phyloP scores from a whole-genome alignment of 257 asterid species.

The Penstemon newberryi region DNA sequence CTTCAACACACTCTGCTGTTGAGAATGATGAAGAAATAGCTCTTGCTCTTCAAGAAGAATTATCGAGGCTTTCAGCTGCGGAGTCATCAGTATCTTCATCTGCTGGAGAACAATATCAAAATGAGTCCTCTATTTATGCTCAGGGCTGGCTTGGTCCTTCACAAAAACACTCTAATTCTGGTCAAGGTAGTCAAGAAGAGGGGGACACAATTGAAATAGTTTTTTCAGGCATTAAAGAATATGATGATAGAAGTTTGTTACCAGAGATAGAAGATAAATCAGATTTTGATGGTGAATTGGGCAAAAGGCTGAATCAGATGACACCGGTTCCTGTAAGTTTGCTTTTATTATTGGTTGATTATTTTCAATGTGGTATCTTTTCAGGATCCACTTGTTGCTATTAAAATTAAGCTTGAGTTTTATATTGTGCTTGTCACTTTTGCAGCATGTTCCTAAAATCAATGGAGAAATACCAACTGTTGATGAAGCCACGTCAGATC shows the following conservation, averaged over 20 bases:
- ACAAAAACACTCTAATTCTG: conserved; percentile 38
- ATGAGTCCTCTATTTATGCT: conserved; percentile 50
- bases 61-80: conserved; percentile 48
- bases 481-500: conserved; percentile 88
- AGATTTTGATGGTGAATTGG: conserved; percentile 81
- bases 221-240: conserved; percentile 32
- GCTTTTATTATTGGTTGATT: neutral
- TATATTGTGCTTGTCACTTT: conserved; percentile 16
- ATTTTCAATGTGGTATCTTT: neutral
- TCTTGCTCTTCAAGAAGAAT: conserved; percentile 81
- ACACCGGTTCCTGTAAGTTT: conserved; percentile 73
- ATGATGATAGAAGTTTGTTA: conserved; percentile 29
- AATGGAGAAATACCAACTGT: conserved; percentile 85
- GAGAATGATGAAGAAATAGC: conserved; percentile 78
- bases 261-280: conserved; percentile 79
- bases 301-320: conserved; percentile 77
- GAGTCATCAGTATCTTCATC: conserved; percentile 45
- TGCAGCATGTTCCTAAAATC: conserved; percentile 85
- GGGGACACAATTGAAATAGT: conserved; percentile 30
- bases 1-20: conserved; percentile 40
- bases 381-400: neutral
- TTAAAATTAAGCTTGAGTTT: conserved; percentile 1
- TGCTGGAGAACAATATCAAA: conserved; percentile 44
- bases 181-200: conserved; percentile 47
- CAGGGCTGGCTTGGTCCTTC: conserved; percentile 77